Base-by-base conservation (phyloP, 2,329 filamentous ascomycete genomes). In the Fusarium vanettenii region DNA sequence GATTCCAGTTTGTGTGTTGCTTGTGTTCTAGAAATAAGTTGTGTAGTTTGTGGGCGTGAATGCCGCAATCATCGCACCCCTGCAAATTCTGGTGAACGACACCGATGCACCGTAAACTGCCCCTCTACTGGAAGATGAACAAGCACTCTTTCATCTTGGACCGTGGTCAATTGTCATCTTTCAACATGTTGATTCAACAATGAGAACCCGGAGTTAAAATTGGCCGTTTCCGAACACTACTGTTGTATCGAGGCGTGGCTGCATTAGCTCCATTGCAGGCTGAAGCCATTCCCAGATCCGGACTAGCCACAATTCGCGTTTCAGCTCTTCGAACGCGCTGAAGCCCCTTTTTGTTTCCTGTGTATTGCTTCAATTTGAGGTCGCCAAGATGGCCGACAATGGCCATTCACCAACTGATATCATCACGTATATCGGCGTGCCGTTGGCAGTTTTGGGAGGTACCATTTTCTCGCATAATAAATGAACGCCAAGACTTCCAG, bases 391-490 rank as follows among this genome's bases (percentile, higher is more conserved):
- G 79, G 67, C 79, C 86, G 74, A 79, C 63, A 76, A 79, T 73
- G 79, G 79, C 64, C 76, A 69, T 35, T 83, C 81, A 8, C 81
- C 86, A 45, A 82, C 84, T 11, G 85, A 89, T 70, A 86, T 90
- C 67, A 89, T 90, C 80, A 89, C 88, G 27, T 89, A 88, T 67
- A 86, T 89, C 43, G 87, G 88, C 74, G 83, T 92, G 3, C 90
- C 90, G 3, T 82, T 92, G 20, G 90, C 88, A 2, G 86, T 91
- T 3, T 80, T 92, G 3, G 89, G 88, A 50, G 79, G 79, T 80
- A 74, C 7, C 7, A 8, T n/a, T 13, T 6, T 11, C 0, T 6
- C 6, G 2, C 14, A 7, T 8, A 14, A 7, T 8, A 14, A 16
- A 5, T 27, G 5, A 4, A 29, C 2, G 35, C 35, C 20, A 20